Evolutionary conservation across 257 asterid species (phyloP).

Genomic region (Handroanthus guayacan): DNA sequence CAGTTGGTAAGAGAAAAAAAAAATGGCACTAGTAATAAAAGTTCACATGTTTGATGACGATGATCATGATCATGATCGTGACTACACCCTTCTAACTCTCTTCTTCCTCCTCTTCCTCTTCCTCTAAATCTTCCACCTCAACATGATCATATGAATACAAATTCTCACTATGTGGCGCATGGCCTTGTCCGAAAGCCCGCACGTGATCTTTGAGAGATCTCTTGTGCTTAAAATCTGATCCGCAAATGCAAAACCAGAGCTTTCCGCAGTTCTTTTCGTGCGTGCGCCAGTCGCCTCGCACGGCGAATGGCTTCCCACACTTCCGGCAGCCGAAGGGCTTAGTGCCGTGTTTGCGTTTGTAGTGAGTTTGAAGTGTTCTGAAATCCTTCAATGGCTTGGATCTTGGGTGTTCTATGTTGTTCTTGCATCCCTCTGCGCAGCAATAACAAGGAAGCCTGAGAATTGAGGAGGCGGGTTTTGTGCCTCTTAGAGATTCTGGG

Average conservation of each 20-base stretch:
- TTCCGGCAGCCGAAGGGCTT: slow-evolving; percentile 79
- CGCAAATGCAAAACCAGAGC: slow-evolving; percentile 85
- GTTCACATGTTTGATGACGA: slow-evolving; percentile 45
- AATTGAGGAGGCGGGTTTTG: slow-evolving; percentile 69
- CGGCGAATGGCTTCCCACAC: slow-evolving; percentile 81
- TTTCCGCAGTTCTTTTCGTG: slow-evolving; percentile 94
- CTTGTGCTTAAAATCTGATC: slow-evolving; percentile 92
- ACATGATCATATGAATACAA: slow-evolving; percentile 40
- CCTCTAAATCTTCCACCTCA: slow-evolving; percentile 28
- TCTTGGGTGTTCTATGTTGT: slow-evolving; percentile 80
- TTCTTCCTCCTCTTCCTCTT: slow-evolving; percentile 36
- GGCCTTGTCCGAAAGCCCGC: slow-evolving; percentile 76
- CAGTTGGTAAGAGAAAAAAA: slow-evolving; percentile 16
- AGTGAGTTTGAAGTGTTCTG: slow-evolving; percentile 90
- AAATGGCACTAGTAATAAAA: slow-evolving; percentile 23
- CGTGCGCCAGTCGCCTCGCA: slow-evolving; percentile 92
- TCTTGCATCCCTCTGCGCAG: slow-evolving; percentile 92
- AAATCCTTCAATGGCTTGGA: slow-evolving; percentile 88
- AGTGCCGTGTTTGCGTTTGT: slow-evolving; percentile 82
- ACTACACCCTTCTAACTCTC: slow-evolving; percentile 23
- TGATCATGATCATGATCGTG: background rate
- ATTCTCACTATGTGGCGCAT: slow-evolving; percentile 70
- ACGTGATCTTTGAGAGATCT: slow-evolving; percentile 89
- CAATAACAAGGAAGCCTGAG: slow-evolving; percentile 83
- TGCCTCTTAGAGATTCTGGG: slow-evolving; percentile 85